A percentile compares a stretch with the other conserved stretches of the same genome.
These are phyloP conservation scores for Pleurotus tuber-regium DNA, from an alignment of 768 basidiomycete species.

Conservation along the genomic window DNA sequence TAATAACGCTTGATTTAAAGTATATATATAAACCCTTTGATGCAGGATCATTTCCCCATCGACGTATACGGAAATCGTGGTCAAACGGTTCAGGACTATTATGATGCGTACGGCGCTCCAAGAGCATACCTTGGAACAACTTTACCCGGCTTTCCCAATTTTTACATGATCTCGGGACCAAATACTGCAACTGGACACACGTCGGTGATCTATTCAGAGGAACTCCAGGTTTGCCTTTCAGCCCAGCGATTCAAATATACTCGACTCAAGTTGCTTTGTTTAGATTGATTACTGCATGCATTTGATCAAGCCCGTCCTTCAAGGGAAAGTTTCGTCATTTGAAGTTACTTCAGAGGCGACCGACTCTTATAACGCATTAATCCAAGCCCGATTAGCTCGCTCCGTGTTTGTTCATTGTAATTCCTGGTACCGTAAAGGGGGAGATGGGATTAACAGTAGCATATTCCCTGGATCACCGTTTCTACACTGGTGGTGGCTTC, in stretches of 20 bases:
- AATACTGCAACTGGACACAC: conserved; percentile 43
- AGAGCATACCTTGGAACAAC: conserved; percentile 43
- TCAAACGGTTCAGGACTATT: conserved; percentile 39
- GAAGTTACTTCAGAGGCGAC: conserved; percentile 35
- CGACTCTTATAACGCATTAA: conserved; percentile 34
- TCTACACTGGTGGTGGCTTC: conserved; percentile 33
- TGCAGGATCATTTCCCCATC: conserved; percentile 33
- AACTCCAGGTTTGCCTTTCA: conserved; percentile 42
- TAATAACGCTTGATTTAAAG: neutral
- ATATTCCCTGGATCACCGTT: conserved; percentile 31
- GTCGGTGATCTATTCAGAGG: conserved; percentile 41
- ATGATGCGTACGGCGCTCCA: conserved; percentile 33
- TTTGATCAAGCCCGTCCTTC: conserved; percentile 38
- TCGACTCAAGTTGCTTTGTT: neutral
- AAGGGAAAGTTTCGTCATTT: conserved; percentile 29
- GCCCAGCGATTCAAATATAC: neutral
- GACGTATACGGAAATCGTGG: conserved; percentile 26
- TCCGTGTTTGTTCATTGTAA: conserved; percentile 33
- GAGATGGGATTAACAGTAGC: conserved; percentile 23
- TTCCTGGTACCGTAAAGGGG: conserved; percentile 33
- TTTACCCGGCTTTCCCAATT: conserved; percentile 45
- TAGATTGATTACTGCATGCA: conserved; percentile 42
- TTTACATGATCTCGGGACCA: conserved; percentile 39
- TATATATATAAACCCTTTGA: too few relatives aligned
- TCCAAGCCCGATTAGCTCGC: conserved; percentile 31